A percentile compares a stretch with the other conserved stretches of the same genome.
Evolutionary conservation across 2,329 filamentous ascomycete species (phyloP).

Genomic region (Pyrenophora seminiperda): DNA sequence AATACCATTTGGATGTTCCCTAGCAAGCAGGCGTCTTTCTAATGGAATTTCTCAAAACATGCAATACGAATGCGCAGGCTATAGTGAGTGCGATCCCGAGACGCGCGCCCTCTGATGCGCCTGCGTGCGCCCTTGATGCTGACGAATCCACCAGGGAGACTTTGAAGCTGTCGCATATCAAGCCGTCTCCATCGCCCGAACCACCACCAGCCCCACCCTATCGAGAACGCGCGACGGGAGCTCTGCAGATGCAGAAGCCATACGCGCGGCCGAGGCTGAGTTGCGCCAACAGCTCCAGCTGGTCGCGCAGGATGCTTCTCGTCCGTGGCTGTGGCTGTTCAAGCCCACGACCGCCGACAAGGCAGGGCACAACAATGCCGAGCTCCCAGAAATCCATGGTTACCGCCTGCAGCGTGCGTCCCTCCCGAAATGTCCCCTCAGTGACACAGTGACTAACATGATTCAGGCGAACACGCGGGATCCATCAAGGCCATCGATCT

Average conservation of each 20-base stretch:
- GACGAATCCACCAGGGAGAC: constrained; percentile 36
- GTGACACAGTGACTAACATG: constrained; percentile 24
- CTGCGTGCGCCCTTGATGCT: constrained; percentile 7
- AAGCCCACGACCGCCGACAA: constrained; percentile 33
- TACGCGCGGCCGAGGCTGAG: constrained; percentile 39
- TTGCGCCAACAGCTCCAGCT: constrained; percentile 36
- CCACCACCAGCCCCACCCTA: constrained; percentile 21
- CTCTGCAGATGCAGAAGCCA: constrained; percentile 35
- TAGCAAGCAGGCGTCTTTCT: constrained; percentile 41
- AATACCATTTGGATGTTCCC: constrained; percentile 48
- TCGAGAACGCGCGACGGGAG: constrained; percentile 22
- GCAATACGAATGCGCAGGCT: constrained; percentile 47
- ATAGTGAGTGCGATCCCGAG: constrained; percentile 29
- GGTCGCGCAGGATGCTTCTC: constrained; percentile 38
- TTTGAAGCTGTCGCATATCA: constrained; percentile 47
- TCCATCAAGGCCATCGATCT: constrained; percentile 43
- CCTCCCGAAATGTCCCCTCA: no score
- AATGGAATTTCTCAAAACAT: constrained; percentile 49
- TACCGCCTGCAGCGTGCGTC: constrained; percentile 40
- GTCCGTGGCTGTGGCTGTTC: constrained; percentile 46
- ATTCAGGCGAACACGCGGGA: constrained; percentile 40
- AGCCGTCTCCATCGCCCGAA: constrained; percentile 41
- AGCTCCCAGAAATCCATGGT: constrained; percentile 36
- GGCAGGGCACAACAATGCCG: constrained; percentile 24
- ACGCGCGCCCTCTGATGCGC: neutral